phyloP scores from a whole-genome alignment of 495 filamentous ascomycete species.

The Neurospora sp. region DNA sequence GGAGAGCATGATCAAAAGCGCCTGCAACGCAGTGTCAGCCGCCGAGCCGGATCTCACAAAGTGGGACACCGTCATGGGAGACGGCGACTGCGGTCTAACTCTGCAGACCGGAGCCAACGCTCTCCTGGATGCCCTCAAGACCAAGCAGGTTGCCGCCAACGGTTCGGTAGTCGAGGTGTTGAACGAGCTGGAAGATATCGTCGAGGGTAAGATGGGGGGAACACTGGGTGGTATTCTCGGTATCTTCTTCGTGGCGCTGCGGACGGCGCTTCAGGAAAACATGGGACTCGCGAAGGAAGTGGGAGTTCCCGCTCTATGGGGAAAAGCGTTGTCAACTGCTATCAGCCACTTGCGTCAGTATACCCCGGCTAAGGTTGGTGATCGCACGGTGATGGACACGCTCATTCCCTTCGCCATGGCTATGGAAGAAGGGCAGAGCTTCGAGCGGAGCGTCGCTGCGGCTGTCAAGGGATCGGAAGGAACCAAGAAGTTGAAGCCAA shows the following conservation, averaged over 20 bases:
- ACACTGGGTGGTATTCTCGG: constrained; percentile 50
- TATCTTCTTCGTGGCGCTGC: constrained; percentile 49
- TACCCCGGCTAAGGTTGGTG: constrained; percentile 38
- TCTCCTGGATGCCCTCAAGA: constrained; percentile 30
- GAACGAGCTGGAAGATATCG: constrained; percentile 42
- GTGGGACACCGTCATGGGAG: constrained; percentile 56
- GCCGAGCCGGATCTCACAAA: constrained; percentile 50
- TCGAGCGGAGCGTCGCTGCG: constrained; percentile 40
- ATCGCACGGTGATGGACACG: constrained; percentile 48
- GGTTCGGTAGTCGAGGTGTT: constrained; percentile 43
- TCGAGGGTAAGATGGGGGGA: constrained; percentile 50
- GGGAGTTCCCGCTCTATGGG: constrained; percentile 26
- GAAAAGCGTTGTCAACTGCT: constrained; percentile 24
- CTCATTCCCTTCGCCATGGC: constrained; percentile 47
- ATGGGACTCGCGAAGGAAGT: constrained; percentile 17
- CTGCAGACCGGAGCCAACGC: constrained; percentile 38
- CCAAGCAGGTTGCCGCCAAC: constrained; percentile 20
- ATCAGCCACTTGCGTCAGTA: constrained; percentile 36
- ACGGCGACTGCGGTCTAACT: constrained; percentile 55
- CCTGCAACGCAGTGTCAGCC: constrained; percentile 38
- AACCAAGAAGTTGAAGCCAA: constrained; percentile 45
- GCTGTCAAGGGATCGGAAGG: constrained; percentile 44
- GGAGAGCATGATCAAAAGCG: constrained; percentile 40
- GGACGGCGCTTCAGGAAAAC: constrained; percentile 36
- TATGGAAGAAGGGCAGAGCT: constrained; percentile 29